Conservation (phyloP, 768 basidiomycete genomes). For the Russula compacta region DNA sequence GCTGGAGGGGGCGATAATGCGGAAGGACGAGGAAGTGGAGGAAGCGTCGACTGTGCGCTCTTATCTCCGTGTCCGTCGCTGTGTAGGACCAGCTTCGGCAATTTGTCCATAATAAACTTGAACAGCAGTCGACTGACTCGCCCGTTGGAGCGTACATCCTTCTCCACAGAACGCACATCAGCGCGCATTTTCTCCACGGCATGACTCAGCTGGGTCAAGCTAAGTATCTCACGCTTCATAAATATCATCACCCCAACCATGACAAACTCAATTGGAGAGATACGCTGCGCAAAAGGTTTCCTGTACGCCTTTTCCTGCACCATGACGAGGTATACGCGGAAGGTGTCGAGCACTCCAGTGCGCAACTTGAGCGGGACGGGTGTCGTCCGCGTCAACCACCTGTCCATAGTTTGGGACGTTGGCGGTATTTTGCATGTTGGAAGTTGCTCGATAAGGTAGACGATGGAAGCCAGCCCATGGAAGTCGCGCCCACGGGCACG, state of each 20-base stretch:
- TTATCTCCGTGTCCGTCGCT: conserved; percentile 21
- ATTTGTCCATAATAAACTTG: conserved; percentile 36
- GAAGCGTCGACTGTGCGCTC: conserved; percentile 10
- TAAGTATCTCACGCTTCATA: conserved; percentile 34
- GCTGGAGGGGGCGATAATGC: not conserved
- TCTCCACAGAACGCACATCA: conserved; percentile 43
- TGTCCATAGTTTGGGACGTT: conserved; percentile 24
- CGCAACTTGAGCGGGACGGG: conserved; percentile 28
- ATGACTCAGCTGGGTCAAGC: conserved; percentile 33
- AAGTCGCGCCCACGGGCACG: conserved; percentile 32
- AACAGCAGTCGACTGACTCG: conserved; percentile 48
- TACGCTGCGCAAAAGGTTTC: conserved; percentile 30
- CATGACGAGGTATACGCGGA: conserved; percentile 39
- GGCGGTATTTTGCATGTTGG: conserved; percentile 16
- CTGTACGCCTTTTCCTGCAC: conserved; percentile 30
- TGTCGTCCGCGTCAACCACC: conserved; percentile 23
- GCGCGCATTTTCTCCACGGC: conserved; percentile 45
- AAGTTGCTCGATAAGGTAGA: conserved; percentile 27
- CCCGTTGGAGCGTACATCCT: conserved; percentile 58
- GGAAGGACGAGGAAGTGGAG: not conserved
- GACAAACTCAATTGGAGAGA: conserved; percentile 65
- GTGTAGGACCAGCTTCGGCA: conserved; percentile 13
- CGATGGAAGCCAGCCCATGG: conserved; percentile 26
- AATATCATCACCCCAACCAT: conserved; percentile 46
- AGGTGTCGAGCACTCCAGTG: conserved; percentile 33